Evolutionary conservation across 805 yeast genomes (phyloP), one percentile per base, ranked within the genome.

Genomic region (Maudiozyma pseudohumilis): DNA sequence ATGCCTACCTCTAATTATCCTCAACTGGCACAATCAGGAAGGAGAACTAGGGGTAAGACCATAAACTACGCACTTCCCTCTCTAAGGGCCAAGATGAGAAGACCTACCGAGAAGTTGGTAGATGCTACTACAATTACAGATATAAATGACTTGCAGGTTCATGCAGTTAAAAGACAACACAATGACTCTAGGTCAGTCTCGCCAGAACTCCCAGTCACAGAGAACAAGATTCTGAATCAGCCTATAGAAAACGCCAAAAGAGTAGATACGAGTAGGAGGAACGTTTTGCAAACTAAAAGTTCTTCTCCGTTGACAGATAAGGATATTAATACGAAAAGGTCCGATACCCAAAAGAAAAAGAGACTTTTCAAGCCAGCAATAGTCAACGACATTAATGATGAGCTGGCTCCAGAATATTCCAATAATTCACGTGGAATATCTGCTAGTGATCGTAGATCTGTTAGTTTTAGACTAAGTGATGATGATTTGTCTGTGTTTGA

Each of bases 21-120:
- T 12, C 45, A 42, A 7, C 20, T 38, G 21, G 25, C 21, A 2
- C 19, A 12, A 11, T 17, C 31, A n/a, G 35, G 52, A 2, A 50
- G 80, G 34, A 58, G 75, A 40, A 65, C 85, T 18, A 61, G 75
- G 17, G 69, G 75, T 4, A 74, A 70, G 40, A 68, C 70, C 9
- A 74, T 84, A 5, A 74, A 76, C 53, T 84, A 84, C 48, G 75
- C 75, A 15, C 65, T 75, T 24, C 86, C 87, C 0, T 75, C 88
- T 1, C 56, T 80, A 37, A 64, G 81, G 28, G 72, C 69, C 12
- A 82, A 81, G 52, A 68, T 80, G 78, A 70, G 94, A 51, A 66
- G 89, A 45, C 75, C 74, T 24, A 65, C 77, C 0, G 79, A 64
- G 22, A 66, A 68, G 44, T 60, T 77, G 31, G 74, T 74, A 3